Base-by-base conservation (phyloP, 495 filamentous ascomycete genomes). In the Xylaria nigripes region DNA sequence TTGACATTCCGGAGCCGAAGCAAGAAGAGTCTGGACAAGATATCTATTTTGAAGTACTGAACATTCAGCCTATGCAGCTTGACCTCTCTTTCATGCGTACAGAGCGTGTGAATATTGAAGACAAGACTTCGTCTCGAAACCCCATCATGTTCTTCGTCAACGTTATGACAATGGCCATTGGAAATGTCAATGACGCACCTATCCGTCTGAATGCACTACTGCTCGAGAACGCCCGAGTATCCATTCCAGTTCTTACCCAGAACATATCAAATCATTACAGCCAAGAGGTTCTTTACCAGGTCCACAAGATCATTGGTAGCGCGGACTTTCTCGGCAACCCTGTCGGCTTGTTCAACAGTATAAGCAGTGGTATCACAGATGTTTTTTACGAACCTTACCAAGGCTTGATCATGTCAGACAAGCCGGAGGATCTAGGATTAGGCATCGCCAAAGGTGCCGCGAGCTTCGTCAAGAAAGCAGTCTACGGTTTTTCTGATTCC, bases 311-410 rank as follows among this genome's bases (percentile, higher is more conserved):
- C 57, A 77, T 98, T 54, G 93, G 93, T 23, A 96, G 92, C 12
- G 93, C 93, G 6, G 93, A 98, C 70, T 96, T 98, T 79, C 76
- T 98, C n/a, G 93, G 93, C 30, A 98, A 98, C 64, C 93, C 93
- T 0, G 93, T 98, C 36, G 93, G 93, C 36, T 76, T 98, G 36
- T 98, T 98, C 81, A 97, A 95, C 73, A 98, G 92, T 61, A 85
- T 98, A 72, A 94, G 89, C 69, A 96, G 93, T 34, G 93, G 93
- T 47, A 87, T 98, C 30, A 88, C 88, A 19, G 93, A 94, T 61
- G 96, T 98, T 61, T 98, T 98, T 76, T 98, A 98, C 71, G 93
- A 97, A 66, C 93, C 93, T 18, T 96, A 96, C 67, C 93, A 98
- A 74, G 93, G 93, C 23, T 78, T 98, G 51, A 92, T 96, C 65